Evolutionary conservation across 306 rosid genomes (phyloP).

Genomic region (Senna siamea): DNA sequence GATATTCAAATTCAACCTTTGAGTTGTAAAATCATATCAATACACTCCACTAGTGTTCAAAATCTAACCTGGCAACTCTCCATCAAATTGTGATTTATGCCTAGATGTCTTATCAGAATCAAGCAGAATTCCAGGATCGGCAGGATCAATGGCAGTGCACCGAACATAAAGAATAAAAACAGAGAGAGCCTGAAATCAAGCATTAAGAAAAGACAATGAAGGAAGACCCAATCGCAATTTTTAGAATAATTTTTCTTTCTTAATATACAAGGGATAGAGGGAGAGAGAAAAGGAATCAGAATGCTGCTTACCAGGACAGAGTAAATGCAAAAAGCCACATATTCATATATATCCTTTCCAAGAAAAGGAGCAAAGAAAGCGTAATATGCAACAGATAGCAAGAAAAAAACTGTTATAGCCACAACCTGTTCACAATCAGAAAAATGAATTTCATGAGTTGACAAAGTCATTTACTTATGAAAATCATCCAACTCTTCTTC

Average conservation of each 20-base stretch:
- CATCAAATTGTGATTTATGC: slow-evolving; percentile 49
- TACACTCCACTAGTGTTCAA: slow-evolving; percentile 10
- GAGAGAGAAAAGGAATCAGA: slow-evolving; percentile 13
- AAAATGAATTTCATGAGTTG: slow-evolving; percentile 10
- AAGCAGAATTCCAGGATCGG: slow-evolving; percentile 66
- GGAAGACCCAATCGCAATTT: not conserved
- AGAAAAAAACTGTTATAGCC: slow-evolving; percentile 79
- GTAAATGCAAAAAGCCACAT: slow-evolving; percentile 70
- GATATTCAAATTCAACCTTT: not conserved
- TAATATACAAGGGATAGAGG: not conserved
- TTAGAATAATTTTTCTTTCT: not conserved
- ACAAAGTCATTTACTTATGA: slow-evolving; percentile 10
- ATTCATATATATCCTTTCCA: slow-evolving; percentile 57
- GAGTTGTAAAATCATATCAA: slow-evolving; percentile 24
- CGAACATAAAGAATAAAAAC: slow-evolving; percentile 77
- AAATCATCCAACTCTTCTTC: slow-evolving; percentile 27
- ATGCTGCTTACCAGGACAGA: slow-evolving; percentile 62
- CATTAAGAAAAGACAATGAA: slow-evolving; percentile 30
- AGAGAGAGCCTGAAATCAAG: slow-evolving; percentile 65
- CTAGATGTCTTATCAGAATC: slow-evolving; percentile 58
- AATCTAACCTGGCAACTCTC: slow-evolving; percentile 58
- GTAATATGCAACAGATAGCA: slow-evolving; percentile 75
- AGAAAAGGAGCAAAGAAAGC: slow-evolving; percentile 88
- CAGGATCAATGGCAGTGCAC: slow-evolving; percentile 84
- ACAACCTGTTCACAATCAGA: slow-evolving; percentile 63